phyloP scores from a whole-genome alignment of 805 yeast species.

The Sungouiozyma ichnusensis region DNA sequence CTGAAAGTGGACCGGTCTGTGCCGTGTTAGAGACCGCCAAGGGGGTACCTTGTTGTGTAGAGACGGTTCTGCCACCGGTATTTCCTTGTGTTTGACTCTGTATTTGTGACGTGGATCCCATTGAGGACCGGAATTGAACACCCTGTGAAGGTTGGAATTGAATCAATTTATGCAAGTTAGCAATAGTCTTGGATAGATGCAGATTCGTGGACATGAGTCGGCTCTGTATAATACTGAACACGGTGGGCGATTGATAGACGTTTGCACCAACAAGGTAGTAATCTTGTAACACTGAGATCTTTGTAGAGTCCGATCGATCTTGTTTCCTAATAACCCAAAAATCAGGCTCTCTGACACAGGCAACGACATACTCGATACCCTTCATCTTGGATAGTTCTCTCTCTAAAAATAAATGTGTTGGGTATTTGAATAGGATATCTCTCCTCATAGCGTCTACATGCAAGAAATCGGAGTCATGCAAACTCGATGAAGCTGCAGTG shows the following conservation, averaged over 20 bases:
- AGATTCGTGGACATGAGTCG: constrained; percentile 45
- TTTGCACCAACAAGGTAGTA: constrained; percentile 88
- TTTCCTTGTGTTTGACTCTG: neutral
- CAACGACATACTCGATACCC: constrained; percentile 78
- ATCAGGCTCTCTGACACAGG: constrained; percentile 74
- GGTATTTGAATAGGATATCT: constrained; percentile 19
- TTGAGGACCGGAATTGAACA: constrained; percentile 12
- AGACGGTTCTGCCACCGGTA: neutral
- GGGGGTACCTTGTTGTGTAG: neutral
- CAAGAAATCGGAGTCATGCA: constrained; percentile 7
- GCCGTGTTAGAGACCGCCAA: neutral
- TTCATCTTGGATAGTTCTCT: constrained; percentile 62
- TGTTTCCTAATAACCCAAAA: constrained; percentile 88
- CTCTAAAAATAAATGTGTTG: constrained; percentile 32
- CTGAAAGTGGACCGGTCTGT: neutral
- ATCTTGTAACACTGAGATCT: constrained; percentile 47
- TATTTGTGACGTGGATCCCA: constrained; percentile 1
- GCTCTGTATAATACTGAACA: constrained; percentile 62
- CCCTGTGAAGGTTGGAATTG: constrained; percentile 54
- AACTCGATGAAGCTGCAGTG: neutral
- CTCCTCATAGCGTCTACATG: constrained; percentile 17
- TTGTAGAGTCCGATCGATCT: constrained; percentile 34
- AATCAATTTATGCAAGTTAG: constrained; percentile 38
- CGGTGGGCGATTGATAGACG: constrained; percentile 79
- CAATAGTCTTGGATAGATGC: constrained; percentile 37